A percentile compares a stretch with the other conserved stretches of the same genome.
phyloP scores from a whole-genome alignment of 2,329 filamentous ascomycete genomes.

The Periglandula ipomoeae region DNA sequence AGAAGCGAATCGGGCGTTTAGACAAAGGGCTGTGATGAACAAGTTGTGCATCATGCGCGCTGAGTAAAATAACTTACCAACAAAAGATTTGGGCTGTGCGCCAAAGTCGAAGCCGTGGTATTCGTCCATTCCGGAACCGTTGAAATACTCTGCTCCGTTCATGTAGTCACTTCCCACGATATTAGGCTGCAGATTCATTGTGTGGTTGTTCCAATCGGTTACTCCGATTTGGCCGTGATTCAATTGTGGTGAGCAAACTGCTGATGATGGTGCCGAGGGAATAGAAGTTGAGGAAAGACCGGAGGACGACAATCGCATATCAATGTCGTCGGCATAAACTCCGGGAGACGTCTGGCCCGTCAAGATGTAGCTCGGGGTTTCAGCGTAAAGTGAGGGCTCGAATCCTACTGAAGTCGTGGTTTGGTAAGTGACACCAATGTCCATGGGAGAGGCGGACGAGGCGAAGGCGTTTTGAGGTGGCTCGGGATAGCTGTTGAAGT shows the following conservation, averaged over 20 bases:
- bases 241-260: slow-evolving; percentile 58
- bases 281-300: slow-evolving; percentile 53
- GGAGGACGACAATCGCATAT: slow-evolving; percentile 42
- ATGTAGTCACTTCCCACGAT: slow-evolving; percentile 53
- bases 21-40: background rate
- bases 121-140: slow-evolving; percentile 40
- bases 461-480: slow-evolving; percentile 30
- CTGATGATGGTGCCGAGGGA: slow-evolving; percentile 56
- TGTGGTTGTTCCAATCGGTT: slow-evolving; percentile 47
- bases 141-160: slow-evolving; percentile 45
- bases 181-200: slow-evolving; percentile 50
- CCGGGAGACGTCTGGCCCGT: slow-evolving; percentile 37
- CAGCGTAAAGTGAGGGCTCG: slow-evolving; percentile 39
- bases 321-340: slow-evolving; percentile 41
- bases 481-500: slow-evolving; percentile 38
- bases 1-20: background rate
- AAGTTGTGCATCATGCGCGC: background rate
- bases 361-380: slow-evolving; percentile 35
- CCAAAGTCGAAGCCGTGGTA: slow-evolving; percentile 38
- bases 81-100: slow-evolving; percentile 39
- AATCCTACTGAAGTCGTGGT: slow-evolving; percentile 28
- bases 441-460: slow-evolving; percentile 34
- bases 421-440: slow-evolving; percentile 34
- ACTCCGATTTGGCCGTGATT: slow-evolving; percentile 49
- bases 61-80: slow-evolving; percentile 44